Evolutionary conservation across 2,329 filamentous ascomycete genomes (phyloP), one percentile per base, ranked within the genome.

Genomic region (Hirsutella rhossiliensis): DNA sequence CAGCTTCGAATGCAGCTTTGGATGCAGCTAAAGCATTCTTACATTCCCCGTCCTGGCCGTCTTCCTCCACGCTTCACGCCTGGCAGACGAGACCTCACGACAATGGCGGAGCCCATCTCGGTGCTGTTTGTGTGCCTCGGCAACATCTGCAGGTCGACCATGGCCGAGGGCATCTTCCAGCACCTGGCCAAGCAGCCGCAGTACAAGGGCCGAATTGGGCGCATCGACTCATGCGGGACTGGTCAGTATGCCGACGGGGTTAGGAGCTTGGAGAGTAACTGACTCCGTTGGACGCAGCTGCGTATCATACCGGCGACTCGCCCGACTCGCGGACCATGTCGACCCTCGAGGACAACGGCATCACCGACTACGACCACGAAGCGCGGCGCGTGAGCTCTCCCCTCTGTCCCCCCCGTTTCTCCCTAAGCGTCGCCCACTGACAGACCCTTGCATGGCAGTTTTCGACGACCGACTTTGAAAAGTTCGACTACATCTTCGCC

Each of bases 121-220:
- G 84, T 97, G 32, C 77, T 97, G 43, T 97, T 97, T 60, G 90
- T 97, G 54, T 98, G 92, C 66, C 75, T 97, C 30, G 92, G 92
- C 62, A 98, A 98, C 65, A 97, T 97, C 58, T 98, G 88, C 61
- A 73, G 76, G 48, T 95, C 88, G 8, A 86, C 92, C 29, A 97
- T 98, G 92, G 87, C 89, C 39, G 90, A 97, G 69, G 92, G 86
- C 41, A 85, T 95, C 51, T 97, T 98, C 67, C 78, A 80, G 46
- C 76, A 81, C 47, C 67, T 92, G 36, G 74, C 75, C 36, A 71
- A 75, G 52, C 75, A 82, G 53, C 65, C 75, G 40, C 70, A 76
- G 20, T 79, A 78, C 56, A 69, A 73, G 54, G 69, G 64, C 40
- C 66, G 71, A 47, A 78, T 96, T 56, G 68, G 67, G 15, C 68